These are phyloP conservation scores for Dorcoceras hygrometricum DNA, from an alignment of 257 asterid genomes.

Conservation along the genomic window DNA sequence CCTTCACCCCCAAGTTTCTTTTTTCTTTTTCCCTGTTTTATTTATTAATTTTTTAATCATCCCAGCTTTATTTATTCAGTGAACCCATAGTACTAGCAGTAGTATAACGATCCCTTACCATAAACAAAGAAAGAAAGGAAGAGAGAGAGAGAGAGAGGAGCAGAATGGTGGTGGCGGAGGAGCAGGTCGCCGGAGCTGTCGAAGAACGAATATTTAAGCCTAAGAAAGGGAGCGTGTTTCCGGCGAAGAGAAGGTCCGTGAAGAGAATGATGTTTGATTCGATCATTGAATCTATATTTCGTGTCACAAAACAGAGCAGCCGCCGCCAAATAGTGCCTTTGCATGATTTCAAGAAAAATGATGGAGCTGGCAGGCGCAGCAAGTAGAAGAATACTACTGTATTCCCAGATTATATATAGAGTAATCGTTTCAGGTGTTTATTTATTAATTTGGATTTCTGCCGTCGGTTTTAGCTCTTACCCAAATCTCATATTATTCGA, in stretches of 20 bases:
- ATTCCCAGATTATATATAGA: constrained; percentile 18
- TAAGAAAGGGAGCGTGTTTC: constrained; percentile 39
- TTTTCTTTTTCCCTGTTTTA: too few relatives aligned
- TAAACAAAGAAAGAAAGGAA: too few relatives aligned
- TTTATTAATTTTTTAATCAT: too few relatives aligned
- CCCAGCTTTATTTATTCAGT: not conserved
- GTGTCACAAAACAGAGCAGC: constrained; percentile 12
- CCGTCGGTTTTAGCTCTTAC: too few relatives aligned
- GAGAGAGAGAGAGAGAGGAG: too few relatives aligned
- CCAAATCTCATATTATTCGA: too few relatives aligned
- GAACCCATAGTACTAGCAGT: too few relatives aligned
- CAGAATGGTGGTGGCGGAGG: not conserved
- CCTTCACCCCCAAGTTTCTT: not conserved
- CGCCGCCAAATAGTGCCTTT: constrained; percentile 13
- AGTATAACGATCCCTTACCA: not conserved
- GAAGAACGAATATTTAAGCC: not conserved
- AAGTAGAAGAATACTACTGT: not conserved
- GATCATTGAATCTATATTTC: constrained; percentile 15
- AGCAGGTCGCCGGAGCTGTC: not conserved
- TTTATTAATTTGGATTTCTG: too few relatives aligned
- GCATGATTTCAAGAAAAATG: not conserved
- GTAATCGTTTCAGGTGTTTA: too few relatives aligned
- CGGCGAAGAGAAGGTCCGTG: constrained; percentile 38
- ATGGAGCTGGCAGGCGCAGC: not conserved
- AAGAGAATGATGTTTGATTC: constrained; percentile 33